phyloP scores from a whole-genome alignment of 2,329 filamentous ascomycete species.

The Fusarium sp. region DNA sequence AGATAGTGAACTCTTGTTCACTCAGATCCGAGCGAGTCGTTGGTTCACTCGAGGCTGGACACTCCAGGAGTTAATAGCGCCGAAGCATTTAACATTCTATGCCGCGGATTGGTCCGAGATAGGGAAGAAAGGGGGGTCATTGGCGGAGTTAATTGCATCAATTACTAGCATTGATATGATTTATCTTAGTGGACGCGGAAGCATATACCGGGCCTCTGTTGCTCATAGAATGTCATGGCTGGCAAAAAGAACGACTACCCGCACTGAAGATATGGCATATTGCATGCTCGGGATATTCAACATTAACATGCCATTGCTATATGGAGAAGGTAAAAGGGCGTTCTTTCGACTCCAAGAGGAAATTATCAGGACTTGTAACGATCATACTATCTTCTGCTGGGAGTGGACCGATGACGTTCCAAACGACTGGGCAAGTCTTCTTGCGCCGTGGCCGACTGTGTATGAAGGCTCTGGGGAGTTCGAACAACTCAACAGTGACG shows the following conservation, averaged over 20 bases:
- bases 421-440: rapidly evolving
- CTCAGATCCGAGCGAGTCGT: not conserved
- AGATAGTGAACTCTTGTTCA: no score
- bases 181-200: no score
- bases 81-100: slow-evolving; percentile 13
- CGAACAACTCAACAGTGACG: not conserved
- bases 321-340: not conserved
- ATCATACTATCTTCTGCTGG: not conserved
- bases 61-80: slow-evolving; percentile 33
- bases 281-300: slow-evolving; percentile 18
- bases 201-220: not conserved
- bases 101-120: not conserved
- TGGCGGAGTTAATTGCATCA: no score
- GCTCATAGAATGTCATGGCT: not conserved
- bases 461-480: not conserved
- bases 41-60: slow-evolving; percentile 39
- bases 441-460: not conserved
- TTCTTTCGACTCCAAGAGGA: not conserved
- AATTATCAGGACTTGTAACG: rapidly evolving
- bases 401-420: not conserved
- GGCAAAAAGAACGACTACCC: not conserved
- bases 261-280: slow-evolving; percentile 15
- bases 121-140: no score
- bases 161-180: no score
- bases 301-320: slow-evolving; percentile 8